A percentile compares a stretch with the other conserved stretches of the same genome.
Evolutionary conservation across 441 rosid species (phyloP).

Genomic region (Gossypium gossypioides): DNA sequence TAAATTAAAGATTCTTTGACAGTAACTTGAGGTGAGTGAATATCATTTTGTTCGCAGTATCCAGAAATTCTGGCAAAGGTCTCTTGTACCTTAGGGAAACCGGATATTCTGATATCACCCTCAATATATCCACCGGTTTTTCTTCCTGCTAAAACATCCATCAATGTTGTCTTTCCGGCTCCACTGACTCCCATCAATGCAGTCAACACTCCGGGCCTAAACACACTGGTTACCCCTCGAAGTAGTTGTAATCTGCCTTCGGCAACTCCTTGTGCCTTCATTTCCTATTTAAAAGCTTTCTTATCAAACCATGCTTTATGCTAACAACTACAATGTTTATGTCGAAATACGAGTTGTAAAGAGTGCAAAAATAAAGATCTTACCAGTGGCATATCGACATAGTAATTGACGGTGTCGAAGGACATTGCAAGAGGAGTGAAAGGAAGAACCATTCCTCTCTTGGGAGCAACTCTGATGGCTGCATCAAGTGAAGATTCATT

Average conservation of each 20-base stretch:
- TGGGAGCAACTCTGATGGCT: conserved; percentile 31
- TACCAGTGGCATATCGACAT: conserved; percentile 86
- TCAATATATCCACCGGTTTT: conserved; percentile 81
- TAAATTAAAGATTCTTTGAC: conserved; percentile 68
- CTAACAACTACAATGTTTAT: neutral
- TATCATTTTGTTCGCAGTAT: conserved; percentile 84
- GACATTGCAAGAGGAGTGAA: conserved; percentile 88
- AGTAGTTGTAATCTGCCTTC: conserved; percentile 66
- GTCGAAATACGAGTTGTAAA: neutral
- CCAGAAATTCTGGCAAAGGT: conserved; percentile 93
- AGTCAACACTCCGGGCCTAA: conserved; percentile 82
- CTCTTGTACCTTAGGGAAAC: conserved; percentile 75
- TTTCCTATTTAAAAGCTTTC: conserved; percentile 43
- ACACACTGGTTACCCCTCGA: conserved; percentile 60
- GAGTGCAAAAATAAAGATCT: conserved; percentile 10
- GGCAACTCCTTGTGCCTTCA: conserved; percentile 66
- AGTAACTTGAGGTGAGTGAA: conserved; percentile 88
- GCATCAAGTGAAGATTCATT: conserved; percentile 26
- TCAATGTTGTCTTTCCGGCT: conserved; percentile 90
- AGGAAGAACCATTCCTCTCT: conserved; percentile 88
- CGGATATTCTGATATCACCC: conserved; percentile 73
- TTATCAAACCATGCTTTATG: neutral
- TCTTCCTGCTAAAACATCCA: conserved; percentile 95
- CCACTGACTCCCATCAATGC: conserved; percentile 99
- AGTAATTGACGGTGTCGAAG: conserved; percentile 56